Evolutionary conservation across 139 green algal species (phyloP).

Genomic region (Micromonas pusilla): DNA sequence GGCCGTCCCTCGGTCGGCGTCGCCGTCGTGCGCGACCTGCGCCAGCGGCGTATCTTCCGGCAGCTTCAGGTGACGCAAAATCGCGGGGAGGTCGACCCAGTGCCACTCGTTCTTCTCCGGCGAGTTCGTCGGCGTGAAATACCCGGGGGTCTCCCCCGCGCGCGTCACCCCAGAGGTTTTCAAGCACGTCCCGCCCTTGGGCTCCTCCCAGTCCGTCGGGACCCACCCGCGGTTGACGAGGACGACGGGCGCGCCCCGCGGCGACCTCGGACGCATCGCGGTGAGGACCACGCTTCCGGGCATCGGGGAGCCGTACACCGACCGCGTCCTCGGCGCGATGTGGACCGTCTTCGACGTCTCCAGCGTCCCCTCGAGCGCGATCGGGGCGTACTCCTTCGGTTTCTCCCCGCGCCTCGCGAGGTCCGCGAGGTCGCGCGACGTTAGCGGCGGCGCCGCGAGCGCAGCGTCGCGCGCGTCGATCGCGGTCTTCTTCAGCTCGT

Average conservation of each 20-base stretch:
- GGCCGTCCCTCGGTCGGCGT: background rate
- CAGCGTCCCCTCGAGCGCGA: background rate
- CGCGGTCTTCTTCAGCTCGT: background rate
- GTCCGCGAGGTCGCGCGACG: background rate
- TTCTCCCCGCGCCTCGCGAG: background rate
- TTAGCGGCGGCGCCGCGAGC: background rate
- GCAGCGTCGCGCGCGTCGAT: background rate
- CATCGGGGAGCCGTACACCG: background rate
- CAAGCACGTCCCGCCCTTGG: constrained; percentile 11
- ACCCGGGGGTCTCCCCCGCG: background rate
- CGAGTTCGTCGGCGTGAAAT: constrained; percentile 5
- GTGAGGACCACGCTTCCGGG: background rate
- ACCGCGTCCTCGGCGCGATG: background rate
- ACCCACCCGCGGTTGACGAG: constrained; percentile 5
- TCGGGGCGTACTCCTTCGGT: background rate
- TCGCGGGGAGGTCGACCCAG: constrained; percentile 7
- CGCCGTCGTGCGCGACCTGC: background rate
- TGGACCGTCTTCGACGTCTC: background rate
- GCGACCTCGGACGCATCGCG: background rate
- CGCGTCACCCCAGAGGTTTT: constrained; percentile 7
- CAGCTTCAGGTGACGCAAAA: background rate
- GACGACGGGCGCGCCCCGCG: background rate
- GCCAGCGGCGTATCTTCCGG: background rate
- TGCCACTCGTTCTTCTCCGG: background rate
- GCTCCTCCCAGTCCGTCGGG: background rate